phyloP scores from a whole-genome alignment of 2,329 filamentous ascomycete species.

The Xylariales sp. region DNA sequence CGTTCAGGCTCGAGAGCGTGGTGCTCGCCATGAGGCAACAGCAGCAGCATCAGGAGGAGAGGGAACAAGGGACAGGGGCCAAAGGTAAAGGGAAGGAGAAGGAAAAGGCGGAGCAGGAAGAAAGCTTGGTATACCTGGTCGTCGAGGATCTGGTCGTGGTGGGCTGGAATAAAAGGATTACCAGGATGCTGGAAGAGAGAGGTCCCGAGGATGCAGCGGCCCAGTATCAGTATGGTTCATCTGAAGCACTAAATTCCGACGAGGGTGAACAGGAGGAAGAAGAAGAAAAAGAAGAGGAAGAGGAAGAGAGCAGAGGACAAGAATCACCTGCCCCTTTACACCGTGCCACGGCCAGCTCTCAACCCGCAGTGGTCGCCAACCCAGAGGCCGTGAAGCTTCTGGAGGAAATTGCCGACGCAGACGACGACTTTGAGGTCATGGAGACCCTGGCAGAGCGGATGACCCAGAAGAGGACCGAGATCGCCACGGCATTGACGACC shows the following conservation, averaged over 20 bases:
- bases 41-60: neutral
- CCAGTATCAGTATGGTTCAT: neutral
- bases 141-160: conserved; percentile 39
- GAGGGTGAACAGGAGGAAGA: too few relatives aligned
- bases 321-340: neutral
- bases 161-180: conserved; percentile 43
- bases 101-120: conserved; percentile 6
- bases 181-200: conserved; percentile 17
- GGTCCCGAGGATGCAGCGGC: neutral
- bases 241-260: too few relatives aligned
- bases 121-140: conserved; percentile 33
- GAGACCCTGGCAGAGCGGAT: conserved; percentile 18
- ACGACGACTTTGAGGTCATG: conserved; percentile 36
- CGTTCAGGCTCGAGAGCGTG: conserved; percentile 29
- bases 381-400: conserved; percentile 5
- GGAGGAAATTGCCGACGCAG: conserved; percentile 17
- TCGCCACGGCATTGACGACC: conserved; percentile 7
- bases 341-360: too few relatives aligned
- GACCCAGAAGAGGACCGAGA: conserved; percentile 14
- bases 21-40: neutral
- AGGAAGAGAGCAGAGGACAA: neutral
- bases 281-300: neutral
- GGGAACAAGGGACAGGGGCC: neutral
- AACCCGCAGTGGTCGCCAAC: neutral
- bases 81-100: neutral